Conservation (phyloP, 768 basidiomycete genomes). For the Psilocybe subaeruginosa region DNA sequence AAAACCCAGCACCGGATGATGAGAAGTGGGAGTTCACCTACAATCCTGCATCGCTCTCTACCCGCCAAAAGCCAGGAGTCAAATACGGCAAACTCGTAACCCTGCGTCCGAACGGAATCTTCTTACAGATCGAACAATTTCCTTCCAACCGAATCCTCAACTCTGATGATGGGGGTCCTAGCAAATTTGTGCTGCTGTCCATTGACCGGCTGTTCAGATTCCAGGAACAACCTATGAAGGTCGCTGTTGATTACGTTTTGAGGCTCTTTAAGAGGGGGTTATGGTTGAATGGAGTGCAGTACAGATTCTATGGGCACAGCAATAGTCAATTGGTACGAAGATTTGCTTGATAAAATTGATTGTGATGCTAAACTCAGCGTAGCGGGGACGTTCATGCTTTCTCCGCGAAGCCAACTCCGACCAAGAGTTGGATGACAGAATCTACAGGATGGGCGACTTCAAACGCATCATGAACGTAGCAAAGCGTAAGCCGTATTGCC, state of each 20-base stretch:
- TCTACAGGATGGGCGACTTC: conserved; percentile 63
- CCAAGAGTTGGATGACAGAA: conserved; percentile 56
- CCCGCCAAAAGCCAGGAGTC: conserved; percentile 27
- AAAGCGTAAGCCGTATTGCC: conserved; percentile 47
- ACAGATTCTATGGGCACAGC: conserved; percentile 73
- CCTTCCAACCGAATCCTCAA: conserved; percentile 63
- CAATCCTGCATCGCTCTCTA: conserved; percentile 29
- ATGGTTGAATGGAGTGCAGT: conserved; percentile 59
- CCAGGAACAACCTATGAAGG: conserved; percentile 50
- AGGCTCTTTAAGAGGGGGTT: conserved; percentile 58
- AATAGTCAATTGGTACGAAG: conserved; percentile 65
- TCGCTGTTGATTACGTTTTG: conserved; percentile 56
- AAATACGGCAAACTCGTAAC: conserved; percentile 52
- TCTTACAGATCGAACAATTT: conserved; percentile 49
- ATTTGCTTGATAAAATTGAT: background rate
- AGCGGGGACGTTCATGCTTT: conserved; percentile 69
- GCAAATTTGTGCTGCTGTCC: conserved; percentile 58
- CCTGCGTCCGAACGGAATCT: conserved; percentile 52
- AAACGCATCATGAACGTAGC: conserved; percentile 63
- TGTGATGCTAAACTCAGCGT: background rate
- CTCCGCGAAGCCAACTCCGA: conserved; percentile 57
- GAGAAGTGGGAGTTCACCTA: conserved; percentile 53
- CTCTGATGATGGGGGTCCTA: conserved; percentile 46
- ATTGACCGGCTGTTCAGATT: conserved; percentile 57
- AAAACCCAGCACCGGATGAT: conserved; percentile 50